Evolutionary conservation across 345 rosid genomes (phyloP).

Genomic region (Pelargonium nanum): DNA sequence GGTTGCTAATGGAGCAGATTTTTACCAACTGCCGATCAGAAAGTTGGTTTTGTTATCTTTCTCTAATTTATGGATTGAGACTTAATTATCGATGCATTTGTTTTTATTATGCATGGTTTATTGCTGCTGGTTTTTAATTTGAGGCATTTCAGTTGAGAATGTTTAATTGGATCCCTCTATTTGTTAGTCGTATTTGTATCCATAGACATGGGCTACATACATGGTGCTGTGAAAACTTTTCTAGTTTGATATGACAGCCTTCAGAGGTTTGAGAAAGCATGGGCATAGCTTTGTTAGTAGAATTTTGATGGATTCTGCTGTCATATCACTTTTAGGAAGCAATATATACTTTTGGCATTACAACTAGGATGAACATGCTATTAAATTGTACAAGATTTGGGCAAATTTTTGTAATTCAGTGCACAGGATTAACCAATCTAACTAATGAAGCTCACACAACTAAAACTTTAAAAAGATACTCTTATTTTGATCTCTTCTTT

Average conservation of each 20-base stretch:
- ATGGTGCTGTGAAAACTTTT: neutral
- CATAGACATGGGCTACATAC: neutral
- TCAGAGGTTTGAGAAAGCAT: neutral
- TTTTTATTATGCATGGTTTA: neutral
- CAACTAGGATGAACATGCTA: neutral
- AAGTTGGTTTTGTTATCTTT: constrained; percentile 14
- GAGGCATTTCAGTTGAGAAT: neutral
- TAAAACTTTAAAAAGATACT: too few species aligned
- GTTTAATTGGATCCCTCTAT: neutral
- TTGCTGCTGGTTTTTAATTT: neutral
- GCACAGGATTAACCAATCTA: too few species aligned
- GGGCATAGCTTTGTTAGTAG: neutral
- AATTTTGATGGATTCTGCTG: neutral
- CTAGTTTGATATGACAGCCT: neutral
- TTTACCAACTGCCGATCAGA: constrained; percentile 4
- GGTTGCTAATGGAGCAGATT: constrained; percentile 2
- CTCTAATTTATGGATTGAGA: neutral
- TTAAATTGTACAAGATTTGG: neutral
- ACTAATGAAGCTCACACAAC: neutral
- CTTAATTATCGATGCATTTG: neutral
- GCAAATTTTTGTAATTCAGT: neutral
- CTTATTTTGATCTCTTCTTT: neutral
- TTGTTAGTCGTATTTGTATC: neutral
- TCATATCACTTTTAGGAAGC: neutral
- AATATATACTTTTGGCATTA: neutral